Percentiles rank a stretch among this genome's conserved stretches.
Conservation (phyloP, 352 stramenopile genomes). For the Phytophthora megakarya region DNA sequence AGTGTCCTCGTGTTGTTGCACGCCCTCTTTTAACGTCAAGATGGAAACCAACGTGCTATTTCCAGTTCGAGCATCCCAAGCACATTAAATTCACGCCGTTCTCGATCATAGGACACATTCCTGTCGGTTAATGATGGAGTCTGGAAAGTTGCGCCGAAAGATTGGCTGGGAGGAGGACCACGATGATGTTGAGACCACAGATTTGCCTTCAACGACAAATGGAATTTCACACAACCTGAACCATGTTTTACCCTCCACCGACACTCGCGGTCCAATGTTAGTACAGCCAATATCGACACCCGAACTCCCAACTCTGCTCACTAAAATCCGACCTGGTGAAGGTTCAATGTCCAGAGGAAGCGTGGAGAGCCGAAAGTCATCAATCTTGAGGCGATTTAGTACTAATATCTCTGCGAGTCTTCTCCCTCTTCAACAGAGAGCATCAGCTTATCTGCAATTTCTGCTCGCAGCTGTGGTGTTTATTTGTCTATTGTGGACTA, state of each 20-base stretch:
- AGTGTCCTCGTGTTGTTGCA: neutral
- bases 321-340: constrained; percentile 7
- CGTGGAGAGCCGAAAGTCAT: neutral
- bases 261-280: constrained; percentile 2
- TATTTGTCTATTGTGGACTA: constrained; percentile 29
- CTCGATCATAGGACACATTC: neutral
- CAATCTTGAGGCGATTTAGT: constrained; percentile 5
- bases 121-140: neutral
- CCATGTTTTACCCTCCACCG: neutral
- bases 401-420: constrained; percentile 3
- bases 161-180: constrained; percentile 19
- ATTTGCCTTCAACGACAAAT: constrained; percentile 4
- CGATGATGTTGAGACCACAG: neutral
- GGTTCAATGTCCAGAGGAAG: neutral
- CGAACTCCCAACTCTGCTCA: constrained; percentile 5
- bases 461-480: constrained; percentile 18
- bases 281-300: neutral
- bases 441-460: constrained; percentile 13
- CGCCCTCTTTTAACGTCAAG: neutral
- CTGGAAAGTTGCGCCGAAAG: constrained; percentile 6
- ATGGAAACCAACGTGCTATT: neutral
- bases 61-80: neutral
- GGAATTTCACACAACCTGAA: constrained; percentile 3
- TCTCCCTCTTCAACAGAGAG: neutral
- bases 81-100: neutral